phyloP scores from a whole-genome alignment of 1,284 basidiomycete genomes.

The Athelia sp. region DNA sequence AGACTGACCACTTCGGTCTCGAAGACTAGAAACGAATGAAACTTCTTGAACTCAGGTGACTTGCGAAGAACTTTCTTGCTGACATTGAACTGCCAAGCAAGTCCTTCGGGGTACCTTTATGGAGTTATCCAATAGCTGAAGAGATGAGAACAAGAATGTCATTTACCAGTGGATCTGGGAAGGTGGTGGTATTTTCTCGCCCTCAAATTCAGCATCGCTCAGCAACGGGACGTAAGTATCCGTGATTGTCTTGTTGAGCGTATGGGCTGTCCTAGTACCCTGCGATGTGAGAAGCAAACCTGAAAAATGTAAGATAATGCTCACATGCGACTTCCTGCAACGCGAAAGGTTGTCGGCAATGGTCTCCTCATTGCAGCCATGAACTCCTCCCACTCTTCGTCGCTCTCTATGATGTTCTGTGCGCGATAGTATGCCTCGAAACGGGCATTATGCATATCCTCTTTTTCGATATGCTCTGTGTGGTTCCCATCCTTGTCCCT shows the following conservation, averaged over 20 bases:
- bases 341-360: constrained; percentile 92
- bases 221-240: constrained; percentile 78
- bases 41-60: constrained; percentile 91
- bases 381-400: constrained; percentile 77
- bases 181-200: constrained; percentile 73
- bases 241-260: constrained; percentile 72
- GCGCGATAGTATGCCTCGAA: constrained; percentile 30
- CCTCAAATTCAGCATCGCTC: constrained; percentile 76
- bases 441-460: constrained; percentile 67
- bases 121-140: constrained; percentile 4
- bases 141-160: not conserved
- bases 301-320: constrained; percentile 28
- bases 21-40: constrained; percentile 95
- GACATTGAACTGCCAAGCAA: constrained; percentile 96
- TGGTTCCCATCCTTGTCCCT: constrained; percentile 22
- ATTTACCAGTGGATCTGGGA: constrained; percentile 78
- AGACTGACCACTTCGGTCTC: constrained; percentile 90
- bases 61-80: constrained; percentile 89
- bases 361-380: constrained; percentile 66
- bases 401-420: not conserved
- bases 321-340: constrained; percentile 84
- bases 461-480: constrained; percentile 42
- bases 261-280: constrained; percentile 56
- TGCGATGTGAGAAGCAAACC: not conserved
- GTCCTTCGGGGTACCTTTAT: constrained; percentile 84